phyloP scores from a whole-genome alignment of 2,329 filamentous ascomycete species.

The Trichoderma endophyticum region DNA sequence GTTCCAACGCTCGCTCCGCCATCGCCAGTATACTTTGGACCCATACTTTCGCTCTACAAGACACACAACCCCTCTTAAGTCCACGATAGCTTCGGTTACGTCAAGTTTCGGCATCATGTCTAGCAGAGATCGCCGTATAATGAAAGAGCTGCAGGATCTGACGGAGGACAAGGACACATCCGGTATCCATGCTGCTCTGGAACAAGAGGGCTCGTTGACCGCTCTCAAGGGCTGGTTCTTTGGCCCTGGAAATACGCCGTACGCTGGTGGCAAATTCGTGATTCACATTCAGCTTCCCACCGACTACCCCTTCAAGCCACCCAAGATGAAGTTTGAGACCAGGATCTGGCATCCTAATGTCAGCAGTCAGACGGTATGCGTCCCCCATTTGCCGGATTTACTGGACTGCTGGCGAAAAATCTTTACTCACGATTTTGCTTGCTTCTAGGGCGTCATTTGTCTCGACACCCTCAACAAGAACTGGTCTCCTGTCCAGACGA shows the following conservation, averaged over 20 bases:
- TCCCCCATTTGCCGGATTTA: neutral
- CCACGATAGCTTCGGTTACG: neutral
- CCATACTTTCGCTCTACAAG: neutral
- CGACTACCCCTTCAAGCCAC: conserved; percentile 91
- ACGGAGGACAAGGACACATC: conserved; percentile 68
- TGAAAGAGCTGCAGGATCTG: conserved; percentile 76
- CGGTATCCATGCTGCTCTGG: conserved; percentile 67
- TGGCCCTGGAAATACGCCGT: conserved; percentile 89
- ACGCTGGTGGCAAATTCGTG: conserved; percentile 77
- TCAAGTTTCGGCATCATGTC: conserved; percentile 37
- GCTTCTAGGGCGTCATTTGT: conserved; percentile 81
- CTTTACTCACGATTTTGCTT: neutral
- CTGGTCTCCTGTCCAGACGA: conserved; percentile 95
- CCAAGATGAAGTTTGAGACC: conserved; percentile 85
- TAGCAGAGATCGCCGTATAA: conserved; percentile 58
- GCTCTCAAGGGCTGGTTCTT: conserved; percentile 80
- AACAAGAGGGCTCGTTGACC: conserved; percentile 67
- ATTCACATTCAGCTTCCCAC: conserved; percentile 85
- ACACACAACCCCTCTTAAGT: neutral
- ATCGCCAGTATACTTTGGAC: neutral
- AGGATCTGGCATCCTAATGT: conserved; percentile 98
- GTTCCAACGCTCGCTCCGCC: neutral
- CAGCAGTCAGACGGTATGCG: conserved; percentile 82
- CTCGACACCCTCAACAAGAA: conserved; percentile 84
- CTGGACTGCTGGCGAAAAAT: neutral